Percentiles rank a stretch among this genome's conserved stretches.
Conservation (phyloP, 1,284 basidiomycete genomes). For the Irpex sp. region DNA sequence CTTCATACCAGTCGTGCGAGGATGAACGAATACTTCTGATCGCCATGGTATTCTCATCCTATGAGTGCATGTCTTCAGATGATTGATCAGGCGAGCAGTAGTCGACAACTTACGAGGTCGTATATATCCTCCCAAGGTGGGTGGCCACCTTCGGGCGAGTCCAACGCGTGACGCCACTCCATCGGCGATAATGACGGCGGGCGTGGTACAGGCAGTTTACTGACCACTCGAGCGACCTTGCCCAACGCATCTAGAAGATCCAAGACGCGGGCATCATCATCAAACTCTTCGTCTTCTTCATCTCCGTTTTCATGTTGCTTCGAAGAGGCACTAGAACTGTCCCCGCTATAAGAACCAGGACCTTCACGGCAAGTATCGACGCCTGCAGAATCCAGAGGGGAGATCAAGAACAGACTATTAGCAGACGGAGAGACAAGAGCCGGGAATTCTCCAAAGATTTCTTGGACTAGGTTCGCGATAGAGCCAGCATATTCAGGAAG, state of each 20-base stretch:
- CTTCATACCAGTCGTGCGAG: neutral
- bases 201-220: constrained; percentile 5
- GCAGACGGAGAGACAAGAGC: neutral
- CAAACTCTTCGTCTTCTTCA: too few relatives aligned
- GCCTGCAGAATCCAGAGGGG: neutral
- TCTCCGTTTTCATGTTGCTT: too few relatives aligned
- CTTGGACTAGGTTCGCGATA: neutral
- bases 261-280: neutral
- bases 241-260: constrained; percentile 10
- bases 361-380: neutral
- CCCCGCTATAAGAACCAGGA: neutral
- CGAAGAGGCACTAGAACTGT: neutral
- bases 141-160: neutral
- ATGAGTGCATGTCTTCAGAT: neutral
- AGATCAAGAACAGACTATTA: neutral
- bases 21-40: neutral
- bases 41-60: neutral
- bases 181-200: constrained; percentile 2
- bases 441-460: neutral
- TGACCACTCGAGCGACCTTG: neutral
- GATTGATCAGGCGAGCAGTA: neutral
- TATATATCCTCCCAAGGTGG: neutral
- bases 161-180: constrained; percentile 2
- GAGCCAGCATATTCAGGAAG: neutral
- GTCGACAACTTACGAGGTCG: neutral